A percentile compares a stretch with the other conserved stretches of the same genome.
These are phyloP conservation scores for Seiridium cupressi DNA, from an alignment of 2,329 filamentous ascomycete species.

Conservation along the genomic window DNA sequence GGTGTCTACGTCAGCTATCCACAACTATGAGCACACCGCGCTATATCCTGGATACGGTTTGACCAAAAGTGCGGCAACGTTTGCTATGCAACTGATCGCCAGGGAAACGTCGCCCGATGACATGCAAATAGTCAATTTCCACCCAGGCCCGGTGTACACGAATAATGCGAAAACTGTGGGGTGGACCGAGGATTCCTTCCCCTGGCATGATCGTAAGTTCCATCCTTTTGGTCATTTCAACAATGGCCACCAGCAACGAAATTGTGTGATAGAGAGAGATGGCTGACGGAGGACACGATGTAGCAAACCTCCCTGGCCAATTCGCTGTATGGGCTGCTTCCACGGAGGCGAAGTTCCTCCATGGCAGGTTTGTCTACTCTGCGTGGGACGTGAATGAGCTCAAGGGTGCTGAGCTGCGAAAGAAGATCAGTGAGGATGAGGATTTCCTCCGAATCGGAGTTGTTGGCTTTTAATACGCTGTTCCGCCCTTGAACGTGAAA, in stretches of 20 bases:
- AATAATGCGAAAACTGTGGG: conserved; percentile 17
- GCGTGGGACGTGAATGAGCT: conserved; percentile 41
- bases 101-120: conserved; percentile 27
- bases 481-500: neutral
- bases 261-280: neutral
- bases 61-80: conserved; percentile 35
- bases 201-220: conserved; percentile 28
- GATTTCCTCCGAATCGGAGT: conserved; percentile 20
- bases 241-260: neutral
- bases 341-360: conserved; percentile 35
- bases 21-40: conserved; percentile 25
- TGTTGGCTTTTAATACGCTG: conserved; percentile 7
- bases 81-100: conserved; percentile 36
- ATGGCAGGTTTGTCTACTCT: conserved; percentile 34
- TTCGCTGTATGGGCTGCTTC: conserved; percentile 38
- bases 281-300: neutral
- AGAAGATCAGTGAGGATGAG: conserved; percentile 21
- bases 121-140: conserved; percentile 38
- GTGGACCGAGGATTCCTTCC: conserved; percentile 16
- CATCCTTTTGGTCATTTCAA: neutral
- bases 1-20: conserved; percentile 26
- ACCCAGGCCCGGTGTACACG: conserved; percentile 37
- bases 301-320: conserved; percentile 28
- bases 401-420: conserved; percentile 19
- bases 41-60: conserved; percentile 26